Conservation (phyloP, 2,329 filamentous ascomycete genomes). For the Sarocladiaceae sp. region DNA sequence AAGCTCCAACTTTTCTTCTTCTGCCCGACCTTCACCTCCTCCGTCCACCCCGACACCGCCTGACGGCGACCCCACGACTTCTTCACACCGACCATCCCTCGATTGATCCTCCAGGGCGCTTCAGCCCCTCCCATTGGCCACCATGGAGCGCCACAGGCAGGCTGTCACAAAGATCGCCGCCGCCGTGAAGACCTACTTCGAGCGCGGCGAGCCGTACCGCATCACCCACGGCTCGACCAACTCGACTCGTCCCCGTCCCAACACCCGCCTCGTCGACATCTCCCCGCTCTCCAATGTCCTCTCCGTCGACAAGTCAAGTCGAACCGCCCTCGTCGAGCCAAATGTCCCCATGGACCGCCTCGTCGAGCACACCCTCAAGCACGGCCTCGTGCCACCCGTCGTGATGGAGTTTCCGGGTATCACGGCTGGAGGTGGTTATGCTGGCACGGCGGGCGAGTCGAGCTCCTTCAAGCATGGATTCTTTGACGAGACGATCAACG, state of each 20-base stretch:
- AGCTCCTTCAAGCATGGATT: slow-evolving; percentile 64
- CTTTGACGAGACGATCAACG: slow-evolving; percentile 59
- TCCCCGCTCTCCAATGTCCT: slow-evolving; percentile 58
- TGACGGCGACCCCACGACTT: background rate
- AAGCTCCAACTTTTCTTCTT: slow-evolving; percentile 7
- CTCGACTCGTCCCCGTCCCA: slow-evolving; percentile 51
- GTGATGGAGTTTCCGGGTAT: slow-evolving; percentile 75
- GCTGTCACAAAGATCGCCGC: slow-evolving; percentile 41
- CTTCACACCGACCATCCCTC: background rate
- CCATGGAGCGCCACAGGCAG: slow-evolving; percentile 46
- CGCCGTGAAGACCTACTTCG: slow-evolving; percentile 42
- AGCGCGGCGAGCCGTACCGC: slow-evolving; percentile 53
- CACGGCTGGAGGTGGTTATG: slow-evolving; percentile 65
- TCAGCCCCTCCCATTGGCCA: slow-evolving; percentile 2
- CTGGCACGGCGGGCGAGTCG: slow-evolving; percentile 66
- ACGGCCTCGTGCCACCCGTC: slow-evolving; percentile 62
- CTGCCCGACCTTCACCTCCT: background rate
- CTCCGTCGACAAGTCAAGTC: slow-evolving; percentile 46
- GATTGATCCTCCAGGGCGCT: background rate
- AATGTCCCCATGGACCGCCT: slow-evolving; percentile 71
- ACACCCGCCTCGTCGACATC: slow-evolving; percentile 51
- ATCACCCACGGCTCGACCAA: slow-evolving; percentile 76
- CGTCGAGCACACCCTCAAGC: slow-evolving; percentile 57
- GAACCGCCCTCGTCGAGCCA: slow-evolving; percentile 63
- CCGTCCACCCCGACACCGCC: background rate